A percentile compares a stretch with the other conserved stretches of the same genome.
Conservation (phyloP, 768 basidiomycete genomes). For the Botryobasidium botryosum region DNA sequence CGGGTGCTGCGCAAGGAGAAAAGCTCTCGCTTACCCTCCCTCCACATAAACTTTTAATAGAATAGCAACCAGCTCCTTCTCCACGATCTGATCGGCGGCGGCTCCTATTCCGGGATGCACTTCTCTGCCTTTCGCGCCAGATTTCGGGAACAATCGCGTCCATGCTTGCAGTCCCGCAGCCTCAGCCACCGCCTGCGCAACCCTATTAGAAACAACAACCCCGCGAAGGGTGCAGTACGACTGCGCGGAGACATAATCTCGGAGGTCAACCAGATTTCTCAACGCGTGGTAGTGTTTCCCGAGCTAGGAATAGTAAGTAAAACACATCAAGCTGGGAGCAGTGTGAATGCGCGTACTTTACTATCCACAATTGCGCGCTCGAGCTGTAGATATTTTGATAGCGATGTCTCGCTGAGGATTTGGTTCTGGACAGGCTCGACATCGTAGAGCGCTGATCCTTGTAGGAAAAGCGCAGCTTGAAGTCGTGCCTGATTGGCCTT, state of each 20-base stretch:
- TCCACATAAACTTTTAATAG: constrained; percentile 72
- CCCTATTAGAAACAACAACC: constrained; percentile 45
- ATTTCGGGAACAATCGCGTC: constrained; percentile 30
- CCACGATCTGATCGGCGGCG: constrained; percentile 32
- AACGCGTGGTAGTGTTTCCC: constrained; percentile 48
- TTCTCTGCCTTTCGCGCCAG: constrained; percentile 16
- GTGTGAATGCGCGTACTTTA: constrained; percentile 32
- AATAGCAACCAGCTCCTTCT: constrained; percentile 44
- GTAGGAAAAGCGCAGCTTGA: constrained; percentile 62
- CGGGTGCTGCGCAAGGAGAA: constrained; percentile 3
- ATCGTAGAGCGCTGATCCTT: constrained; percentile 59
- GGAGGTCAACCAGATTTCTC: constrained; percentile 46
- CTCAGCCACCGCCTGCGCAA: constrained; percentile 35
- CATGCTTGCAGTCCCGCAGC: constrained; percentile 34
- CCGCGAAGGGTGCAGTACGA: constrained; percentile 74
- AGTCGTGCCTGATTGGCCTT: constrained; percentile 53
- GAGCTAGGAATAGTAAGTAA: constrained; percentile 22
- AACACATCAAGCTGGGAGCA: neutral
- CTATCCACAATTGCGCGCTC: constrained; percentile 67
- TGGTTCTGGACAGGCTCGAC: constrained; percentile 28
- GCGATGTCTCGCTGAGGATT: constrained; percentile 25
- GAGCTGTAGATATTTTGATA: constrained; percentile 35
- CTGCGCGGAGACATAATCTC: constrained; percentile 65
- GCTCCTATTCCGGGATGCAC: constrained; percentile 15
- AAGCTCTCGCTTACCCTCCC: constrained; percentile 36